phyloP scores from a whole-genome alignment of 2,329 filamentous ascomycete species.

The Escovopsis sp. region DNA sequence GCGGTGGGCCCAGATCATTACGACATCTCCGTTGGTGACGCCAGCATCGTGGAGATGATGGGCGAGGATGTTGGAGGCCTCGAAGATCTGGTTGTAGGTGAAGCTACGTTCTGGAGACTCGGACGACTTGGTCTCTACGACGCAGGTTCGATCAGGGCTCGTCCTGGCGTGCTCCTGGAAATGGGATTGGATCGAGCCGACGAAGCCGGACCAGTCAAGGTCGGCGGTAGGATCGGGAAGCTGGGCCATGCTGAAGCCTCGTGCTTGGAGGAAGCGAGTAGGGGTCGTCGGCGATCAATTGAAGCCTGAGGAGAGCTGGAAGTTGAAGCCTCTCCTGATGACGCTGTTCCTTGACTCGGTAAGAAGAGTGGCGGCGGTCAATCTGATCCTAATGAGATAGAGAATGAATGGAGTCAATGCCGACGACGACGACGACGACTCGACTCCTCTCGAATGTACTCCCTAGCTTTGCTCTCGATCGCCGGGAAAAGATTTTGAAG shows the following conservation, averaged over 20 bases:
- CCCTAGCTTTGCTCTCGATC: no score
- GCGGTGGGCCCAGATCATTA: constrained; percentile 77
- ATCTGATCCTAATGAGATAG: no score
- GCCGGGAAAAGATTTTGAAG: no score
- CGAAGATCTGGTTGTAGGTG: constrained; percentile 75
- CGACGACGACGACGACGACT: no score
- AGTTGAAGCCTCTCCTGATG: no score
- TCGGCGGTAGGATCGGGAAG: constrained; percentile 52
- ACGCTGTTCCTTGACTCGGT: no score
- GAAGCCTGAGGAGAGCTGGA: background rate
- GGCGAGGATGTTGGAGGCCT: constrained; percentile 66
- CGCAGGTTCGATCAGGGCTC: constrained; percentile 45
- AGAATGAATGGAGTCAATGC: no score
- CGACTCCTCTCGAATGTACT: no score
- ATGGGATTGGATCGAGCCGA: constrained; percentile 29
- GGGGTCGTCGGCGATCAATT: background rate
- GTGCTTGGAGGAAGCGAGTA: background rate
- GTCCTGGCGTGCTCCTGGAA: constrained; percentile 47
- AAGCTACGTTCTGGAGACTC: constrained; percentile 48
- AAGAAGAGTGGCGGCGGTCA: no score
- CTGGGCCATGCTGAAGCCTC: background rate
- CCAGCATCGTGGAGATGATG: constrained; percentile 64
- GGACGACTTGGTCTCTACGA: constrained; percentile 31
- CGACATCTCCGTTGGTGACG: constrained; percentile 65
- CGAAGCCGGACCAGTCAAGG: constrained; percentile 52